Evolutionary conservation across 768 basidiomycete species (phyloP), one percentile per base, ranked within the genome.

Genomic region (Suillus americanus): DNA sequence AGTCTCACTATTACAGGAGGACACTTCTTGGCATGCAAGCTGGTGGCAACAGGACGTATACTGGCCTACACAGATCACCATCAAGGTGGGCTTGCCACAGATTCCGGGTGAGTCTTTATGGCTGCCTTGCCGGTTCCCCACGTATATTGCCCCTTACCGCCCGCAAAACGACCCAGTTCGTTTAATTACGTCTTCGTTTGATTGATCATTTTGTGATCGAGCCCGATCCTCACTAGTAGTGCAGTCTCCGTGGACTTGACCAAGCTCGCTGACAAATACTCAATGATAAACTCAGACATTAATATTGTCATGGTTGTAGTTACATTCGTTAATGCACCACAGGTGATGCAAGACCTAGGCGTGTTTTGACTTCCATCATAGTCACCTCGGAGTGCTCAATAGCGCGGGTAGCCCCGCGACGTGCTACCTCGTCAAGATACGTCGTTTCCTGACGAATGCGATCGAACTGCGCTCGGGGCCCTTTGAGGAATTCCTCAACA

Each of bases 381-480:
- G 90, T 94, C 55, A 65, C 69, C 30, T 78, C 76, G 0, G 94
- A 92, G n/a, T 79, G 73, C 64, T 81, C 82, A 67, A 79, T 82
- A 0, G 95, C 95, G 69, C 77, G 83, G 57, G 78, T 78, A 3
- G 85, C 86, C 0, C 96, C 96, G 16, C 82, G 80, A 35, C 71
- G 75, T 2, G 90, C 89, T 18, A 97, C 83, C 43, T 84, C 72
- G 0, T 76, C 75, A 41, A 98, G 75, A 71, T 88, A 95, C 8
- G 67, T 80, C 45, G 71, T 80, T 64, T 95, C 92, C 3, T 68
- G 75, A 56, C 83, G 79, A 35, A 97, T 72, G 67, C 84, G 81
- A 70, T 85, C 81, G 66, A 92, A 95, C 73, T 92, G 89, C 1
- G 74, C 79, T 53, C 95, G 79, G 5, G 96, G 92, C 1, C 77